Conservation (phyloP, 805 yeast genomes). For the Ogataea angusta region DNA sequence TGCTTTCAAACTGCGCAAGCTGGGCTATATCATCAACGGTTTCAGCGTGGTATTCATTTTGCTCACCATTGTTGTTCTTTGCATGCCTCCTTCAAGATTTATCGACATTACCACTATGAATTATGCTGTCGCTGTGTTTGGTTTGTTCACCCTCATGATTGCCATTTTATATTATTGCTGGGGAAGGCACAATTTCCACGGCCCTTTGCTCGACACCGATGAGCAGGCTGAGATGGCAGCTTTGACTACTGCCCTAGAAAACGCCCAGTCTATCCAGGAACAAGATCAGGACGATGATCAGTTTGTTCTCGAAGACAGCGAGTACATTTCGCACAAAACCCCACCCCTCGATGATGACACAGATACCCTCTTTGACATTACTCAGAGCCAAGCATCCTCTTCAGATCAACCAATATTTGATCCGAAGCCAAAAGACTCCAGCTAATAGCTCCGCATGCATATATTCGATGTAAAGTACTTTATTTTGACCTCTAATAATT, state of each 20-base stretch:
- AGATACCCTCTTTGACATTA: slow-evolving; percentile 18
- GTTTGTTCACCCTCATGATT: slow-evolving; percentile 43
- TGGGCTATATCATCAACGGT: slow-evolving; percentile 64
- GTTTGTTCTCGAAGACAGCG: slow-evolving; percentile 16
- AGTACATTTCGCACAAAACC: slow-evolving; percentile 12
- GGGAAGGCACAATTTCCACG: slow-evolving; percentile 62
- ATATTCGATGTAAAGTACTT: slow-evolving; percentile 1
- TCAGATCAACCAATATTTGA: background rate
- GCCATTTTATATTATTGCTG: slow-evolving; percentile 52
- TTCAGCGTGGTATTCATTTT: slow-evolving; percentile 59
- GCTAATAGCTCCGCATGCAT: background rate
- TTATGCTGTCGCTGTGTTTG: slow-evolving; percentile 64
- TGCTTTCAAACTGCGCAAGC: slow-evolving; percentile 56
- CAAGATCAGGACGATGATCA: slow-evolving; percentile 11
- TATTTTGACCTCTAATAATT: too few relatives aligned
- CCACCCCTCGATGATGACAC: slow-evolving; percentile 14
- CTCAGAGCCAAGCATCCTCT: slow-evolving; percentile 3
- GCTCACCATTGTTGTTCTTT: slow-evolving; percentile 57
- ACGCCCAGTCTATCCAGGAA: background rate
- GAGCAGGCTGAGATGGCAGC: slow-evolving; percentile 9
- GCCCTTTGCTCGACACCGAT: slow-evolving; percentile 50
- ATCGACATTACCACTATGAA: slow-evolving; percentile 51
- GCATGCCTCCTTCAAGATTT: slow-evolving; percentile 66
- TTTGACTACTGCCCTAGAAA: background rate
- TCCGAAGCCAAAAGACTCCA: background rate